Evolutionary conservation across 108 stramenopile species (phyloP).

Genomic region (Nannochloropsis gaditana): DNA sequence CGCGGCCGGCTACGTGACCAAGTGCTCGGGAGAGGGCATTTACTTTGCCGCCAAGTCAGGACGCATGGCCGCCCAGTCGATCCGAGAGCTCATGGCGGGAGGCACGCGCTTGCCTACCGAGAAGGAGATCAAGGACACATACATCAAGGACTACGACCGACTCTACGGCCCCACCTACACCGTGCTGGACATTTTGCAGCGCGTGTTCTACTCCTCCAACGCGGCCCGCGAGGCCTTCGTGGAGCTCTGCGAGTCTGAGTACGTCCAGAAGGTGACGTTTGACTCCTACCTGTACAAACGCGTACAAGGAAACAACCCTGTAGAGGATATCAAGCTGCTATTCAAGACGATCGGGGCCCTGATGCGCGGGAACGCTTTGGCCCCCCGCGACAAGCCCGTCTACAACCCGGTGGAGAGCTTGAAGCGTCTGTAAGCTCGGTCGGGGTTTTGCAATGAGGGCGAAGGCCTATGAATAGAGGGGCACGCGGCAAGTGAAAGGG

Average conservation of each 20-base stretch:
- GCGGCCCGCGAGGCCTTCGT: slow-evolving; percentile 96
- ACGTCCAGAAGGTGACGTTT: slow-evolving; percentile 96
- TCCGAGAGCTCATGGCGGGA: slow-evolving; percentile 76
- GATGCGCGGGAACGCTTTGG: slow-evolving; percentile 85
- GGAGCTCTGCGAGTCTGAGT: slow-evolving; percentile 91
- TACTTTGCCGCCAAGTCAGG: slow-evolving; percentile 97
- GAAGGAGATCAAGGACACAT: slow-evolving; percentile 78
- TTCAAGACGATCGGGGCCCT: slow-evolving; percentile 88
- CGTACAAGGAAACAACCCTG: slow-evolving; percentile 94
- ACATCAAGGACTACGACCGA: slow-evolving; percentile 85
- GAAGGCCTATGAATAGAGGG: background rate
- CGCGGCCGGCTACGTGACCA: slow-evolving; percentile 91
- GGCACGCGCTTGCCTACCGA: slow-evolving; percentile 82
- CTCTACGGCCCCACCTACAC: slow-evolving; percentile 92
- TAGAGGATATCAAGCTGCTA: slow-evolving; percentile 91
- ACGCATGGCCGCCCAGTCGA: slow-evolving; percentile 91
- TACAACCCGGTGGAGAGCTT: slow-evolving; percentile 88
- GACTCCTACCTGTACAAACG: slow-evolving; percentile 97
- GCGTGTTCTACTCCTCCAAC: slow-evolving; percentile 91
- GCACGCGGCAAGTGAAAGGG: background rate
- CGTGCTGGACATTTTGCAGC: slow-evolving; percentile 89
- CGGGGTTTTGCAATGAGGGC: background rate
- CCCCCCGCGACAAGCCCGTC: slow-evolving; percentile 85
- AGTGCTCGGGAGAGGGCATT: slow-evolving; percentile 97
- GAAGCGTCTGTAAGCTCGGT: slow-evolving; percentile 74